These are phyloP conservation scores for Globisporangium middletonii DNA, from an alignment of 352 stramenopile species.

Conservation along the genomic window DNA sequence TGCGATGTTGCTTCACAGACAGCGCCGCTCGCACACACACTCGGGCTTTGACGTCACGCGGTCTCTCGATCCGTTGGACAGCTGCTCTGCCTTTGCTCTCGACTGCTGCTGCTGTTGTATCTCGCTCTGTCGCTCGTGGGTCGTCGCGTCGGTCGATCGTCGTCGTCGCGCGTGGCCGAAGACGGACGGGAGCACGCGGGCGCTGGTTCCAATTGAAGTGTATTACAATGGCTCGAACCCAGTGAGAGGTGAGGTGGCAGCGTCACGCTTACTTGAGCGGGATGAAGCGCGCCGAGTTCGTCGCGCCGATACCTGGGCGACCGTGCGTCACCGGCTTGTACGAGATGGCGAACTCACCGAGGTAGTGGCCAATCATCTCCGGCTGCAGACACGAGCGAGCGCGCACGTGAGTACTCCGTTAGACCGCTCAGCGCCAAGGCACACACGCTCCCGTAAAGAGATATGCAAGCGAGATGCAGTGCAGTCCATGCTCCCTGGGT, in stretches of 20 bases:
- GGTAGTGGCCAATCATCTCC: conserved; percentile 99
- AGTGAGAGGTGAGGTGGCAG: conserved; percentile 25
- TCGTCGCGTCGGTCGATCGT: background rate
- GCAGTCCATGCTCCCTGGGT: conserved; percentile 60
- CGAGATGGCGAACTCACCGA: conserved; percentile 99
- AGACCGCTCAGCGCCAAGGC: background rate
- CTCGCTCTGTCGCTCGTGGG: background rate
- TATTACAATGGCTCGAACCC: conserved; percentile 85
- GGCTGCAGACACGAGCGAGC: conserved; percentile 45
- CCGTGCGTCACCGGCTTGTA: conserved; percentile 98
- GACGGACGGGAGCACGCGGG: conserved; percentile 1
- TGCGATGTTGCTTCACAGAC: conserved; percentile 55
- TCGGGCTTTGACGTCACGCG: background rate
- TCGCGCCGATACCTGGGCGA: conserved; percentile 98
- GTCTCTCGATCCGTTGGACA: background rate
- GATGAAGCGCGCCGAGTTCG: conserved; percentile 98
- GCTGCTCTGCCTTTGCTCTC: too few species aligned
- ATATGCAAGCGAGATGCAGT: conserved; percentile 17
- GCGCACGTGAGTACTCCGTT: conserved; percentile 19
- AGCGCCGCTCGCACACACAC: conserved; percentile 10
- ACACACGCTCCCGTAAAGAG: background rate
- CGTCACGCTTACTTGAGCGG: conserved; percentile 92
- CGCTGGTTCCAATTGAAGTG: conserved; percentile 25
- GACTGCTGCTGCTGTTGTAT: background rate
- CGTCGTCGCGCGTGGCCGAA: background rate